Conservation (phyloP, 768 basidiomycete genomes). For the Rhodotorula kratochvilovae region DNA sequence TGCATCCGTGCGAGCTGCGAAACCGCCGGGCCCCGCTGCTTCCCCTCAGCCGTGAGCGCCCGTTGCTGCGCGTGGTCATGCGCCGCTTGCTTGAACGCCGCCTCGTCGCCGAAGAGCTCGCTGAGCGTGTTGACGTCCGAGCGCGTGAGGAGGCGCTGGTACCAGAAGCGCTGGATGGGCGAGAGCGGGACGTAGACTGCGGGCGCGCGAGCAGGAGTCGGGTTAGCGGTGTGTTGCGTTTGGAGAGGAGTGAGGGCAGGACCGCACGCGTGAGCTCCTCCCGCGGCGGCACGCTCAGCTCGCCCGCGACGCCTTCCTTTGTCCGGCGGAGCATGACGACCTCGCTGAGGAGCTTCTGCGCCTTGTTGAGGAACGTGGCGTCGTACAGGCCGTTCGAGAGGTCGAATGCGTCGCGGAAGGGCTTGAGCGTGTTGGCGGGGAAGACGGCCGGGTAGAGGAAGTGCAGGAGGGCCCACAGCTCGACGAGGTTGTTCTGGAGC, state of each 20-base stretch:
- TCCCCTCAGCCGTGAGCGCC: too few species aligned
- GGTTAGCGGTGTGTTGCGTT: too few species aligned
- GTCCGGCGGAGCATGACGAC: slow-evolving; percentile 62
- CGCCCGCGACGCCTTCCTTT: slow-evolving; percentile 52
- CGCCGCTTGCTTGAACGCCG: not conserved
- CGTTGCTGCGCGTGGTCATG: not conserved
- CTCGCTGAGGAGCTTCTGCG: slow-evolving; percentile 53
- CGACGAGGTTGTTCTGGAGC: slow-evolving; percentile 62
- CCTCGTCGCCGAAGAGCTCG: slow-evolving; percentile 52
- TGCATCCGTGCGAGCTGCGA: not conserved
- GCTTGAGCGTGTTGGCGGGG: slow-evolving; percentile 52
- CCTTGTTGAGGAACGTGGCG: slow-evolving; percentile 53
- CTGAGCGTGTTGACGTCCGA: slow-evolving; percentile 55
- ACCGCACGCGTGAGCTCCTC: slow-evolving; percentile 54
- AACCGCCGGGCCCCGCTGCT: not conserved
- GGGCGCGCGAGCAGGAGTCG: not conserved
- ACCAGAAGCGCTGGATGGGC: slow-evolving; percentile 63
- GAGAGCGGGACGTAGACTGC: slow-evolving; percentile 44
- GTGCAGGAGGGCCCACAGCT: slow-evolving; percentile 45
- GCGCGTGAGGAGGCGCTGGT: slow-evolving; percentile 56
- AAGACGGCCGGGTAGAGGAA: slow-evolving; percentile 58
- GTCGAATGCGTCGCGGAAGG: slow-evolving; percentile 58
- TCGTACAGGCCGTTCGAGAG: slow-evolving; percentile 57
- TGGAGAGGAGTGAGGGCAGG: slow-evolving; percentile 50
- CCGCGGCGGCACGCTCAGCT: slow-evolving; percentile 56